Percentiles rank a stretch among this genome's conserved stretches.
Conservation (phyloP, 2,329 filamentous ascomycete species). For the Phialophora tarda region DNA sequence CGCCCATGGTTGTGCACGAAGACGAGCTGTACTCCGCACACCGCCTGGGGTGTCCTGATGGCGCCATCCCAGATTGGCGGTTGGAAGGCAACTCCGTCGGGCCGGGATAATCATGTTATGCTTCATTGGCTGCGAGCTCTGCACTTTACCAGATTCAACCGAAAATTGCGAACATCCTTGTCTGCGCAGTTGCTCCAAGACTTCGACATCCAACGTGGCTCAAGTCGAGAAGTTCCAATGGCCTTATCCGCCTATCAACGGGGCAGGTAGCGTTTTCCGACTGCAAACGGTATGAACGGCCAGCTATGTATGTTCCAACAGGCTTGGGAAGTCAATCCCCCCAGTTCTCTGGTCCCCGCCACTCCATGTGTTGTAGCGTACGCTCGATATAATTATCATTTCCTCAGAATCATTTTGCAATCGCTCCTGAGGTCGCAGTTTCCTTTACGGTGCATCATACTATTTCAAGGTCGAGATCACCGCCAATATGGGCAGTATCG, state of each 20-base stretch:
- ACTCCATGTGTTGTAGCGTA: not conserved
- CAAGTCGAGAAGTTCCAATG: conserved; percentile 4
- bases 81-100: not conserved
- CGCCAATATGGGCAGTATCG: not conserved
- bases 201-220: conserved; percentile 4
- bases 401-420: not conserved
- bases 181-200: not conserved
- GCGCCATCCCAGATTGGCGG: not conserved
- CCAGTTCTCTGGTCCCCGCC: not conserved
- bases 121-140: conserved; percentile 6
- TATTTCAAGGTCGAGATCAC: not conserved
- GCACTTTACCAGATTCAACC: conserved; percentile 16
- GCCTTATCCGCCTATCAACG: conserved; percentile 10
- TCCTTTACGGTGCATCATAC: not conserved
- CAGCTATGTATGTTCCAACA: not conserved
- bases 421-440: not conserved
- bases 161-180: conserved; percentile 23
- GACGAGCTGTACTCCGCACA: not conserved
- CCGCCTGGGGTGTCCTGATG: not conserved
- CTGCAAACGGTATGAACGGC: too few relatives aligned
- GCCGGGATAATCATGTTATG: conserved; percentile 7
- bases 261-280: conserved; percentile 2
- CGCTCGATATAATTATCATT: not conserved
- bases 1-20: not conserved
- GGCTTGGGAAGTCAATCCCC: not conserved